A percentile compares a stretch with the other conserved stretches of the same genome.
phyloP scores from a whole-genome alignment of 2,329 filamentous ascomycete species.

The Pezicula rhizophila region DNA sequence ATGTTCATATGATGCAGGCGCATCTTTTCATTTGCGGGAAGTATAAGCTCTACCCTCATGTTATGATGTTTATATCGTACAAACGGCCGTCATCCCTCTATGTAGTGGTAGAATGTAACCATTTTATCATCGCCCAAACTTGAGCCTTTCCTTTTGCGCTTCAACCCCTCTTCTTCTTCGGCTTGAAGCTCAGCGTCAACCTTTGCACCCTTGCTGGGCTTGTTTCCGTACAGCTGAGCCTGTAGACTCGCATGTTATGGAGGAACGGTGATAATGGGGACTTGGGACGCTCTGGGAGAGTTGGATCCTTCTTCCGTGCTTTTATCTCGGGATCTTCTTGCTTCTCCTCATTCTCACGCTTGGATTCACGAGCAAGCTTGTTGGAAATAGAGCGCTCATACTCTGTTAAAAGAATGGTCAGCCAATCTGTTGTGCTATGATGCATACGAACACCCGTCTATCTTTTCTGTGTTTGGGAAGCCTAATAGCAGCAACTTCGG shows the following conservation, averaged over 20 bases:
- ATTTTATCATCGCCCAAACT: conserved; percentile 1
- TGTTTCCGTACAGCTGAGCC: conserved; percentile 64
- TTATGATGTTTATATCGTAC: too few relatives aligned
- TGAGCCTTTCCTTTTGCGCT: conserved; percentile 48
- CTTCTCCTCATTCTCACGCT: conserved; percentile 39
- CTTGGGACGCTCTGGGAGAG: conserved; percentile 40
- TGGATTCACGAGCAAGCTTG: conserved; percentile 59
- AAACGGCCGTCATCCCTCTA: too few relatives aligned
- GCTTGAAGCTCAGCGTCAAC: conserved; percentile 62
- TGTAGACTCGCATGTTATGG: conserved; percentile 13
- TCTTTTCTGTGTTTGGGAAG: neutral
- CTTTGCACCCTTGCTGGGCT: conserved; percentile 66
- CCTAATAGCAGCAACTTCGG: neutral
- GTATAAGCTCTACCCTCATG: too few relatives aligned
- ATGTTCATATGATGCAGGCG: too few relatives aligned
- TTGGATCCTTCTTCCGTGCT: conserved; percentile 44
- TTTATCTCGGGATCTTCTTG: conserved; percentile 25
- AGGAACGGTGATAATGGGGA: conserved; percentile 28
- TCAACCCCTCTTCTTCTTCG: conserved; percentile 61
- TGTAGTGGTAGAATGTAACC: too few relatives aligned
- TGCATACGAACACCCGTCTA: neutral
- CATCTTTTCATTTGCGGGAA: too few relatives aligned
- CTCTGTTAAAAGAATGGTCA: conserved; percentile 40
- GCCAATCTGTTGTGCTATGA: neutral
- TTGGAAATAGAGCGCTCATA: conserved; percentile 68